A percentile compares a stretch with the other conserved stretches of the same genome.
Evolutionary conservation across 2,329 filamentous ascomycete species (phyloP).

Genomic region (Nemania sp.): DNA sequence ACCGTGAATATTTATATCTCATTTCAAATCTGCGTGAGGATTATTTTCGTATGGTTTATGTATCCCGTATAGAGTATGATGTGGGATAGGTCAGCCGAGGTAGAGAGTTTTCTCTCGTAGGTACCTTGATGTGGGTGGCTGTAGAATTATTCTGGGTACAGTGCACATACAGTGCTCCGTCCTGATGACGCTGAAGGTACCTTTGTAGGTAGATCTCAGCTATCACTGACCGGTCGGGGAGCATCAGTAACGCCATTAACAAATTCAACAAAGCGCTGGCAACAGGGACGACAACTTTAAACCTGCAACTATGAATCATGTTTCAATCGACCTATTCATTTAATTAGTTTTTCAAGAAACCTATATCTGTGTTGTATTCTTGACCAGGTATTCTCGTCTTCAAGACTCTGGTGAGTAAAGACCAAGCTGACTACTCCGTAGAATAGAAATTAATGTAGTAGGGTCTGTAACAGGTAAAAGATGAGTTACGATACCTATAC

Average conservation of each 20-base stretch:
- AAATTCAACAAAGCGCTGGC: background rate
- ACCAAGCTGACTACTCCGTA: background rate
- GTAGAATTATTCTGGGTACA: background rate
- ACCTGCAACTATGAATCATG: background rate
- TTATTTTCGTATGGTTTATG: background rate
- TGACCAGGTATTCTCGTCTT: background rate
- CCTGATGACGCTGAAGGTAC: too few species aligned
- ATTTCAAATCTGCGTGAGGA: background rate
- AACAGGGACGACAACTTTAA: background rate
- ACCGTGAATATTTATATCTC: background rate
- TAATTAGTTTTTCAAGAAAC: background rate
- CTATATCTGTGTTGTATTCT: background rate
- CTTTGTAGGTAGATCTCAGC: too few species aligned
- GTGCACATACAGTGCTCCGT: background rate
- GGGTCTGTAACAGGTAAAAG: background rate
- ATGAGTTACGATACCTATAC: background rate
- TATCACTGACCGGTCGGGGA: too few species aligned
- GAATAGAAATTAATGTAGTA: background rate
- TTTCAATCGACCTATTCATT: background rate
- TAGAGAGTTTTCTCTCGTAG: background rate
- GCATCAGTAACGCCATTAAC: background rate
- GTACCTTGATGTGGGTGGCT: background rate
- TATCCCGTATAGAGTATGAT: background rate
- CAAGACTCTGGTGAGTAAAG: background rate
- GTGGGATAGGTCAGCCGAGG: slow-evolving; percentile 1